A percentile compares a stretch with the other conserved stretches of the same genome.
These are phyloP conservation scores for Diaporthe sp. DNA, from an alignment of 2,329 filamentous ascomycete species.

Conservation along the genomic window DNA sequence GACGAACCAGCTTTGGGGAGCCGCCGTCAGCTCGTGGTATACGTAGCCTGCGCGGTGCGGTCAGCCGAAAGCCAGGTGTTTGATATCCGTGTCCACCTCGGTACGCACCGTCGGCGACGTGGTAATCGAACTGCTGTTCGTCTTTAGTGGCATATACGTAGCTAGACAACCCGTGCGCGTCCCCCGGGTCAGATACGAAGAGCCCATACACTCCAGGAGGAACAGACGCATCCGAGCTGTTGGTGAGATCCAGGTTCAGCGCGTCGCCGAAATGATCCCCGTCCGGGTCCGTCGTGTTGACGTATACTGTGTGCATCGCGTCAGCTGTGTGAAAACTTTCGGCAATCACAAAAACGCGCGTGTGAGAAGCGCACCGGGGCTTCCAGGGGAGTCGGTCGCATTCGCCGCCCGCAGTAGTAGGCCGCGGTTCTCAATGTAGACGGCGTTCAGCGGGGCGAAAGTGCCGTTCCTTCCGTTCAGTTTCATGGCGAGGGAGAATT, in stretches of 20 bases:
- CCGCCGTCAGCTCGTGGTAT: constrained; percentile 26
- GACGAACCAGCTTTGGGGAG: constrained; percentile 33
- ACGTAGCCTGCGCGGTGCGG: not conserved
- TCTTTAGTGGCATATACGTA: not conserved
- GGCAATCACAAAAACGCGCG: no score
- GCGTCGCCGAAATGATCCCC: not conserved
- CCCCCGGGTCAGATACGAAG: constrained; percentile 2
- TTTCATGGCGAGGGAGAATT: constrained; percentile 32
- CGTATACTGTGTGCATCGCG: constrained; percentile 21
- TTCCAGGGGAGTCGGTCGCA: not conserved
- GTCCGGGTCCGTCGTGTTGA: constrained; percentile 4
- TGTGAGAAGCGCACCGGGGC: not conserved
- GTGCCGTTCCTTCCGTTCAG: not conserved
- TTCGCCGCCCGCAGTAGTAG: constrained; percentile 8
- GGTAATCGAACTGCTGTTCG: constrained; percentile 32
- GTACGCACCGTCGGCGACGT: constrained; percentile 7
- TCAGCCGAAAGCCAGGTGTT: not conserved
- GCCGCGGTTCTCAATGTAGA: not conserved
- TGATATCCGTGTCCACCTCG: no score
- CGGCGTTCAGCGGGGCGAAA: constrained; percentile 21
- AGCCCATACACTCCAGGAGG: constrained; percentile 27
- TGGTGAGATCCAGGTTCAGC: constrained; percentile 30
- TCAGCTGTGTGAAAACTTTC: not conserved
- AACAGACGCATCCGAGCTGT: not conserved
- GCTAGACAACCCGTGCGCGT: not conserved